Evolutionary conservation across 2,329 filamentous ascomycete species (phyloP).

Genomic region (Pezicula radicicola): DNA sequence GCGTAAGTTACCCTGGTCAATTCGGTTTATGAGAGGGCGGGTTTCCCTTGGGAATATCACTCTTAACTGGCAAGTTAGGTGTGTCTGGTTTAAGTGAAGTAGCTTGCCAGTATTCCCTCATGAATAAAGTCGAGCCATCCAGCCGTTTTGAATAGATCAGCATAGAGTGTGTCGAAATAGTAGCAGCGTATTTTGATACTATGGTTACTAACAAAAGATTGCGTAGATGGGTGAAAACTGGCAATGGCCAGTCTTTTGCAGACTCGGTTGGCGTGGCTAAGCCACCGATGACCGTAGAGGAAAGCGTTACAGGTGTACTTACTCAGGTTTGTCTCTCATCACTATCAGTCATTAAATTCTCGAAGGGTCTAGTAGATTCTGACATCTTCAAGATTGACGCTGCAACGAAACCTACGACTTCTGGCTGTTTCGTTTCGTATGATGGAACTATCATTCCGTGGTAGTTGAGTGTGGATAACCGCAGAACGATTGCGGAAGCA

Average conservation of each 20-base stretch:
- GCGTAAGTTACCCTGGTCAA: no score
- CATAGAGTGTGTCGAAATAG: no score
- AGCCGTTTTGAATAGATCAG: no score
- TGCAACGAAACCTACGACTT: slow-evolving; percentile 28
- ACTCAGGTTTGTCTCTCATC: slow-evolving; percentile 19
- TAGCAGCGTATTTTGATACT: background rate
- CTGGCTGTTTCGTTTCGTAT: slow-evolving; percentile 20
- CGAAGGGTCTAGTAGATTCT: background rate
- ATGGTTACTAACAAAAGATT: background rate
- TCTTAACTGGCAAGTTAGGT: no score
- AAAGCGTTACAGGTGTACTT: slow-evolving; percentile 30
- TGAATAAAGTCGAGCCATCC: no score
- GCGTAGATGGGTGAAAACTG: slow-evolving; percentile 35
- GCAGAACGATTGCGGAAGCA: no score
- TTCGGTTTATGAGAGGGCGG: no score
- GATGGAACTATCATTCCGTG: slow-evolving; percentile 18
- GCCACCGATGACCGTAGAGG: slow-evolving; percentile 32
- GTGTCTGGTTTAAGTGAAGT: no score
- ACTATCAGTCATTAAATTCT: background rate
- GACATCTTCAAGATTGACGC: slow-evolving; percentile 29
- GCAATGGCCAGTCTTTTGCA: slow-evolving; percentile 36
- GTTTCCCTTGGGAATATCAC: no score
- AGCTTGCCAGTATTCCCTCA: no score
- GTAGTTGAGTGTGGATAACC: slow-evolving; percentile 2
- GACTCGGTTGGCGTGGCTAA: slow-evolving; percentile 25